Evolutionary conservation across 768 basidiomycete genomes (phyloP).

Genomic region (Psilocybe azurescens): DNA sequence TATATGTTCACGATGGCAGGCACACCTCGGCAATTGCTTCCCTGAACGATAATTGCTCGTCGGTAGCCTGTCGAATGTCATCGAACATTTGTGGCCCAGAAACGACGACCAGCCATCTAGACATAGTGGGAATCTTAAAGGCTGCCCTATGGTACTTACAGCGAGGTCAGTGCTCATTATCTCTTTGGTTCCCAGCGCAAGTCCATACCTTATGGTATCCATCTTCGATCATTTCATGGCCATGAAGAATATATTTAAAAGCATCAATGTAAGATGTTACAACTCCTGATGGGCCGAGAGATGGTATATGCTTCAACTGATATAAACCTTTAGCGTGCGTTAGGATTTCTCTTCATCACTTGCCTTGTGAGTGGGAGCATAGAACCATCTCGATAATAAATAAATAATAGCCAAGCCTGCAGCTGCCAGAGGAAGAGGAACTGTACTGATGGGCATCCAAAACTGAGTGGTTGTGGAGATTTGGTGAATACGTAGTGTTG

Average conservation of each 20-base stretch:
- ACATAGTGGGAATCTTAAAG: conserved; percentile 21
- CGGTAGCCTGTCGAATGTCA: conserved; percentile 20
- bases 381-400: conserved; percentile 4
- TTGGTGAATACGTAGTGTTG: no score
- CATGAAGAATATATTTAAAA: conserved; percentile 10
- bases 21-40: conserved; percentile 21
- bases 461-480: no score
- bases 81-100: conserved; percentile 18
- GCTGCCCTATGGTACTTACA: conserved; percentile 18
- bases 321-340: no score
- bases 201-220: conserved; percentile 18
- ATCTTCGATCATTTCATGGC: conserved; percentile 20
- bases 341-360: not conserved
- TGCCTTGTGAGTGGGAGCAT: conserved; percentile 14
- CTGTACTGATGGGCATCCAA: not conserved
- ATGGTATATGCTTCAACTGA: conserved; percentile 21
- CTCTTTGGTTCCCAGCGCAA: no score
- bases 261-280: conserved; percentile 20
- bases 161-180: not conserved
- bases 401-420: not conserved
- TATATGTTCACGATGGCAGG: no score
- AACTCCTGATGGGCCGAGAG: conserved; percentile 15
- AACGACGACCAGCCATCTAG: conserved; percentile 18
- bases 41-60: conserved; percentile 22
- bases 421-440: not conserved